phyloP scores from a whole-genome alignment of 2,329 filamentous ascomycete species.

The Paracoccidioides brasiliensis region DNA sequence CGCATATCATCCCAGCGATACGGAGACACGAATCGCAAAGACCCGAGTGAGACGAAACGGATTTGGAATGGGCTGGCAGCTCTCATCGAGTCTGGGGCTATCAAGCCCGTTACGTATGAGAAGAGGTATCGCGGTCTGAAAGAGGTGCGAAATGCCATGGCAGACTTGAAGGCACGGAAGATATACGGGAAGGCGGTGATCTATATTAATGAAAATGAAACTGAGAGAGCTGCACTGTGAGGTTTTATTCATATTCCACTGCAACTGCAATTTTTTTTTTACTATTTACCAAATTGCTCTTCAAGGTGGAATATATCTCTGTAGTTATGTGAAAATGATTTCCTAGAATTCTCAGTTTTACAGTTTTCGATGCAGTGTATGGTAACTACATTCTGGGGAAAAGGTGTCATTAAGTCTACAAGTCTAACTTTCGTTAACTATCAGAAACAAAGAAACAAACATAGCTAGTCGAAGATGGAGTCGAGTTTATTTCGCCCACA shows the following conservation, averaged over 20 bases:
- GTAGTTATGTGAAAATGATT: not conserved
- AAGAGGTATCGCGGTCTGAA: slow-evolving; percentile 39
- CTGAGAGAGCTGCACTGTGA: not conserved
- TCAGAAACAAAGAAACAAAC: no score
- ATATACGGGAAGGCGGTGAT: slow-evolving; percentile 46
- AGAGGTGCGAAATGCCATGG: slow-evolving; percentile 37
- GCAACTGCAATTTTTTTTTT: not conserved
- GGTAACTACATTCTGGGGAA: no score
- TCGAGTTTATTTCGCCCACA: no score
- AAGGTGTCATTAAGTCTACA: no score
- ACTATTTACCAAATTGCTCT: not conserved
- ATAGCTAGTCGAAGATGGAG: no score
- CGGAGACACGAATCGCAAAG: slow-evolving; percentile 42
- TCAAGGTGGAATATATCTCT: not conserved
- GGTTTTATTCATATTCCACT: not conserved
- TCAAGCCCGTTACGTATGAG: slow-evolving; percentile 41
- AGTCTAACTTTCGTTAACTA: no score
- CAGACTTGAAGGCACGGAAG: slow-evolving; percentile 38
- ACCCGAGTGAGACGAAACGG: slow-evolving; percentile 34
- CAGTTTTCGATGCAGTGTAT: no score
- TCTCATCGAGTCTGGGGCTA: slow-evolving; percentile 34
- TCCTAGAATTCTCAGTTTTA: not conserved
- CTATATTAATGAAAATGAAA: slow-evolving; percentile 20
- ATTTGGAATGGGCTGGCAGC: slow-evolving; percentile 41
- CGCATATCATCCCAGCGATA: slow-evolving; percentile 28